Conservation (phyloP, 2,329 filamentous ascomycete genomes). For the Sporothrix dimorphospora region DNA sequence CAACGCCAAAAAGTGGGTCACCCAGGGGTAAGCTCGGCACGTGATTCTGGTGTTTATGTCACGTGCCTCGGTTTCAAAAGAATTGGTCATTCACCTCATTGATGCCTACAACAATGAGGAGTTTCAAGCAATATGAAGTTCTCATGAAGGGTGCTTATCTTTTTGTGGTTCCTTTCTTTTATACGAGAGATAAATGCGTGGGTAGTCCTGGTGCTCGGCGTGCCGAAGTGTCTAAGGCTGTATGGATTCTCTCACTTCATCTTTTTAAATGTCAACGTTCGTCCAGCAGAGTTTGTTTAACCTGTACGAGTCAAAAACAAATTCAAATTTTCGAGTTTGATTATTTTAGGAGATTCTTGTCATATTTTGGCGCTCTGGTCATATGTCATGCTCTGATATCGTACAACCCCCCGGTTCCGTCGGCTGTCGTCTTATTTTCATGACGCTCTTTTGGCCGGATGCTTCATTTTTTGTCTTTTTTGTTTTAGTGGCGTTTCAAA, state of each 20-base stretch:
- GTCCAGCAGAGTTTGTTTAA: background rate
- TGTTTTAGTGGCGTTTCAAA: background rate
- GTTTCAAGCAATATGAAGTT: no score
- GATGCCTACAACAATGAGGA: no score
- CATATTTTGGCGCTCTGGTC: background rate
- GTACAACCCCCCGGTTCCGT: background rate
- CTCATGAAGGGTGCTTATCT: no score
- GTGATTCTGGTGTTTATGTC: background rate
- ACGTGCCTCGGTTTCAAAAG: background rate
- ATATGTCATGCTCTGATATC: conserved; percentile 13
- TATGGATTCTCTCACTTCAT: background rate
- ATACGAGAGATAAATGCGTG: no score
- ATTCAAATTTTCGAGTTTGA: no score
- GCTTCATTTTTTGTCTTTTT: background rate
- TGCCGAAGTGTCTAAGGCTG: background rate
- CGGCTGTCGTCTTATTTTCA: background rate
- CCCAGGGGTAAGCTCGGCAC: conserved; percentile 16
- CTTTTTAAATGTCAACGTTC: background rate
- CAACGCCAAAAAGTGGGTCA: conserved; percentile 1
- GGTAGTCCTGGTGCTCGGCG: background rate
- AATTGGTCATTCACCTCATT: no score
- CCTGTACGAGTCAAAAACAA: background rate
- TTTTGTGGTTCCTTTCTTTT: no score
- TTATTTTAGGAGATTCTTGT: background rate
- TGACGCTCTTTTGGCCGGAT: background rate